Evolutionary conservation across 2,329 filamentous ascomycete species (phyloP).

Genomic region (Colletotrichum shisoi): DNA sequence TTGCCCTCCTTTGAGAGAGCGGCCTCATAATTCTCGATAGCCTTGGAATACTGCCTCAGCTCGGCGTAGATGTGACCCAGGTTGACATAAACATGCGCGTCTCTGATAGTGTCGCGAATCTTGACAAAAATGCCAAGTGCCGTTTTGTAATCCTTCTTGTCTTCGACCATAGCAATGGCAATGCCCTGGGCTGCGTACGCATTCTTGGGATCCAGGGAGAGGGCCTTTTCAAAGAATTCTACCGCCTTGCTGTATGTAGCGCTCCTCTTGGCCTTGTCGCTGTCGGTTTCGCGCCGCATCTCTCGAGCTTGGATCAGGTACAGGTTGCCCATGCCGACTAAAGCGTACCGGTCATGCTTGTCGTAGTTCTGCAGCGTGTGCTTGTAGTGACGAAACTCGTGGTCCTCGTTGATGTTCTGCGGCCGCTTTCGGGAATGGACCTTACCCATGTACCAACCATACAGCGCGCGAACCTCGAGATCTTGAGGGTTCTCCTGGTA

Average conservation of each 20-base stretch:
- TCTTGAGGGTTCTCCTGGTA: conserved; percentile 86
- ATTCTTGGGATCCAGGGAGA: conserved; percentile 93
- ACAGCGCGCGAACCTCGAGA: conserved; percentile 88
- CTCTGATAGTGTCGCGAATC: conserved; percentile 87
- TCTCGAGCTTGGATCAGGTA: conserved; percentile 87
- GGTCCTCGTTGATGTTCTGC: conserved; percentile 83
- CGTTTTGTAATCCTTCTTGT: conserved; percentile 85
- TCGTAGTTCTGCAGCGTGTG: conserved; percentile 93
- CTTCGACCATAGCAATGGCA: conserved; percentile 91
- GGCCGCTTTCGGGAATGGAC: conserved; percentile 79
- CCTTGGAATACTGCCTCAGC: conserved; percentile 85
- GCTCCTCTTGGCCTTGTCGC: conserved; percentile 88
- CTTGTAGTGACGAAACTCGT: conserved; percentile 93
- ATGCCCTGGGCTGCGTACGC: conserved; percentile 96
- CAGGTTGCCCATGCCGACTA: conserved; percentile 97
- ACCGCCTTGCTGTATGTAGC: conserved; percentile 90
- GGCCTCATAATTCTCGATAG: conserved; percentile 92
- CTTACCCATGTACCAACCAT: conserved; percentile 94
- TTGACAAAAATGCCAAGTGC: conserved; percentile 90
- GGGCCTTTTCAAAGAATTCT: conserved; percentile 97
- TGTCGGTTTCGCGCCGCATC: conserved; percentile 89
- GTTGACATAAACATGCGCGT: conserved; percentile 89
- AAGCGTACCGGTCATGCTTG: conserved; percentile 96
- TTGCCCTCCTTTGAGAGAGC: conserved; percentile 81
- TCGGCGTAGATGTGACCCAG: conserved; percentile 93